Percentiles rank a stretch among this genome's conserved stretches.
These are phyloP conservation scores for Polychaeton citri DNA, from an alignment of 2,329 filamentous ascomycete genomes.

Conservation along the genomic window DNA sequence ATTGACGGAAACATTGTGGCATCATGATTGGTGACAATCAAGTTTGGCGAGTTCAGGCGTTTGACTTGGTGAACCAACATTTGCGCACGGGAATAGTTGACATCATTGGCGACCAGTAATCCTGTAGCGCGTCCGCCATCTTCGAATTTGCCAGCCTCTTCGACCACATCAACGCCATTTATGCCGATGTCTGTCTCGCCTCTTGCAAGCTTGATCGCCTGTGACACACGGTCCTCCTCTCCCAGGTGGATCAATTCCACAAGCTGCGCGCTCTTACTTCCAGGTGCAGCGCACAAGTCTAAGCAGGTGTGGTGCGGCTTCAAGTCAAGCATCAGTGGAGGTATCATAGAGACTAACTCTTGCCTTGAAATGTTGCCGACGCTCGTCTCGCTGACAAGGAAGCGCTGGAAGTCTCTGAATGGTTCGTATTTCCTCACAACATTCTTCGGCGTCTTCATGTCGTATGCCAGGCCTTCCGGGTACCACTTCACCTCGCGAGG, in stretches of 20 bases:
- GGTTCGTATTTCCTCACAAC: constrained; percentile 86
- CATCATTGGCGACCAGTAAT: constrained; percentile 86
- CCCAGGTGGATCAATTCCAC: constrained; percentile 88
- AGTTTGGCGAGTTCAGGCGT: constrained; percentile 86
- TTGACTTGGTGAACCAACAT: constrained; percentile 98
- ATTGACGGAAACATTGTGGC: constrained; percentile 91
- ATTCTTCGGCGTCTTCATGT: constrained; percentile 96
- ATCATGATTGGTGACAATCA: constrained; percentile 96
- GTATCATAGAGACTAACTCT: constrained; percentile 98
- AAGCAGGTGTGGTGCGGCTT: constrained; percentile 83
- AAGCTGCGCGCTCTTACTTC: constrained; percentile 91
- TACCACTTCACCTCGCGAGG: constrained; percentile 82
- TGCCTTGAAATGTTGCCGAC: constrained; percentile 96
- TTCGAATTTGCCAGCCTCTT: constrained; percentile 35
- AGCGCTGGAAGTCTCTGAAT: constrained; percentile 93
- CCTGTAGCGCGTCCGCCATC: constrained; percentile 85
- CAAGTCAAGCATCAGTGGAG: constrained; percentile 82
- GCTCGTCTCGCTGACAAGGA: constrained; percentile 90
- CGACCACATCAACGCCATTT: constrained; percentile 12
- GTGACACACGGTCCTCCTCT: constrained; percentile 73
- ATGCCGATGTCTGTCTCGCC: constrained; percentile 35
- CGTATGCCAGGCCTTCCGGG: constrained; percentile 88
- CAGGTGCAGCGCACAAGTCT: constrained; percentile 91
- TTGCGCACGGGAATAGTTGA: constrained; percentile 91
- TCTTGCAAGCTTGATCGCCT: constrained; percentile 52